Evolutionary conservation across 441 rosid genomes (phyloP).

Genomic region (Pelargonium myrrhifolium): DNA sequence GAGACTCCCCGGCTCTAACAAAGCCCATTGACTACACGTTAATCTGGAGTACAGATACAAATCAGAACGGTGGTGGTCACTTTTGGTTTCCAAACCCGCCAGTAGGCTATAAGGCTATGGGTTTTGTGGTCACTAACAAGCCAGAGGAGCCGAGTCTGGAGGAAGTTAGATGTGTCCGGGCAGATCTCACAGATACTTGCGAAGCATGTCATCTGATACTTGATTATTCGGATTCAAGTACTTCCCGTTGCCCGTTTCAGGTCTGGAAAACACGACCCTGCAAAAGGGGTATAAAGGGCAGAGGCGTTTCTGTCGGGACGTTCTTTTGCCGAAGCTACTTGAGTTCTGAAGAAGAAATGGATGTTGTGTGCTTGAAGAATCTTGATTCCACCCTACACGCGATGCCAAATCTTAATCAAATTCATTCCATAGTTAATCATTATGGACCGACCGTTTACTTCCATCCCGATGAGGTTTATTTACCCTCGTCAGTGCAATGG

Average conservation of each 20-base stretch:
- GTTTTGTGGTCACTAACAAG: slow-evolving; percentile 40
- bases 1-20: slow-evolving; percentile 34
- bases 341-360: slow-evolving; percentile 24
- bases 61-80: slow-evolving; percentile 31
- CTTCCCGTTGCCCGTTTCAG: slow-evolving; percentile 26
- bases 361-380: slow-evolving; percentile 55
- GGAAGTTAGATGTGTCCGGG: slow-evolving; percentile 48
- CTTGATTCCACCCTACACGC: slow-evolving; percentile 38
- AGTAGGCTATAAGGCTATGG: slow-evolving; percentile 51
- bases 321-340: slow-evolving; percentile 45
- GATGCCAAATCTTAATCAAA: slow-evolving; percentile 55
- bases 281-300: slow-evolving; percentile 43
- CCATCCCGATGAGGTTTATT: slow-evolving; percentile 54
- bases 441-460: slow-evolving; percentile 63
- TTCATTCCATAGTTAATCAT: slow-evolving; percentile 41
- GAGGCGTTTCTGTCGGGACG: slow-evolving; percentile 55
- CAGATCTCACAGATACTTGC: slow-evolving; percentile 55
- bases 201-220: slow-evolving; percentile 44
- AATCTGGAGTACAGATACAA: slow-evolving; percentile 38
- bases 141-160: slow-evolving; percentile 39
- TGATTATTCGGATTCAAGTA: slow-evolving; percentile 24
- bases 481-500: slow-evolving; percentile 66
- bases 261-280: slow-evolving; percentile 50
- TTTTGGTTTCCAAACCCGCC: slow-evolving; percentile 69
- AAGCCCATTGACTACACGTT: slow-evolving; percentile 44